Percentiles rank a stretch among this genome's conserved stretches.
phyloP scores from a whole-genome alignment of 2,329 filamentous ascomycete species.

The Diaporthe citrichinensis region DNA sequence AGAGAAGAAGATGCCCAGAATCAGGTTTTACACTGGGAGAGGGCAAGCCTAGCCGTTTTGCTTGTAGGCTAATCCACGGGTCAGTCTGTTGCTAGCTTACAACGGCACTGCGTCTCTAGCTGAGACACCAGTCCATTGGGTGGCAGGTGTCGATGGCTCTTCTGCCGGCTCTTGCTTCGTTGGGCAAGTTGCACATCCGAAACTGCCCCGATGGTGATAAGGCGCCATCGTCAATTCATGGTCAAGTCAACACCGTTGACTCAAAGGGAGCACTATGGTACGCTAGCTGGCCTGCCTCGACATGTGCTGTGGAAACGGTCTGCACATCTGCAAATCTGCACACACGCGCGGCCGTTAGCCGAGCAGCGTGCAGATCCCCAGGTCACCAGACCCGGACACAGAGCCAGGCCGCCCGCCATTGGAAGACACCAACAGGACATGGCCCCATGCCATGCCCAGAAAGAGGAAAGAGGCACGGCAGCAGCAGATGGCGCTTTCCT shows the following conservation, averaged over 20 bases:
- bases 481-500: conserved; percentile 15
- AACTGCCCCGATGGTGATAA: neutral
- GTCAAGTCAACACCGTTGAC: neutral
- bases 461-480: conserved; percentile 22
- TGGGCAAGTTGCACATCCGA: neutral
- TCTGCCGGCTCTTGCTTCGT: neutral
- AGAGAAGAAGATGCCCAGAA: neutral
- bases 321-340: neutral
- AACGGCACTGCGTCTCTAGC: neutral
- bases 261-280: neutral
- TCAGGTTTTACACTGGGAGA: conserved; percentile 10
- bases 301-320: conserved; percentile 7
- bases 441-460: neutral
- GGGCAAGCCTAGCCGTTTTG: neutral
- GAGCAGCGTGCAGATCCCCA: conserved; percentile 6
- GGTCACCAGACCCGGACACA: neutral
- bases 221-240: conserved; percentile 1
- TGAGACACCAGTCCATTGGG: conserved; percentile 1
- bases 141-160: neutral
- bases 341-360: conserved; percentile 7
- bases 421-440: neutral
- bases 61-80: neutral
- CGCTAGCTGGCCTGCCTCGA: neutral
- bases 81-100: neutral
- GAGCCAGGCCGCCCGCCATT: neutral